Evolutionary conservation across 192 early-diverging fungal species (phyloP), one percentile per base, ranked within the genome.

Genomic region (Mortierella alpina): DNA sequence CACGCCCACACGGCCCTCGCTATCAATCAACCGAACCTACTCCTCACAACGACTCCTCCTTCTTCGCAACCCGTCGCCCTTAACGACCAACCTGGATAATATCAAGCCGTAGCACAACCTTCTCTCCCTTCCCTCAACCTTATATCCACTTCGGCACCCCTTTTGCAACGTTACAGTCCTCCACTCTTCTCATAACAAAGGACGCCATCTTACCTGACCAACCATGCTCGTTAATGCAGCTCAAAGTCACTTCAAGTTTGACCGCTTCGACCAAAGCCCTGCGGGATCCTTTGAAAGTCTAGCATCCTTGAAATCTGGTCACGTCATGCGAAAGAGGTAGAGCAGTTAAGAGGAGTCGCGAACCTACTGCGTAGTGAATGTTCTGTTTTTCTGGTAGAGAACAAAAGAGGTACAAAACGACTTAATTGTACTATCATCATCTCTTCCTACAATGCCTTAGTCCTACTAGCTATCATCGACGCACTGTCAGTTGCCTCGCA

Each of bases 1-100:
- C 77, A 80, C 77, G 77, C 77, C 70, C 77, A 80, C 77, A 80
- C 77, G 77, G 77, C 77, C 68, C 15, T 18, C 40, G 52, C 41
- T 48, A 14, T 6, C 41, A 41, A 17, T 22, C 23, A 20, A 17
- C 4, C 8, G 39, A 47, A 40, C 63, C 31, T 12, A 8, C 15
- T 14, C 22, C 47, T 51, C 40, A 9, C n/a, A 7, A 7, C 10
- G 4, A 42, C n/a, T 47, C 23, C 40, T n/a, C 51, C 31, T 44
- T 22, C 41, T 20, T 31, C 56, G 45, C 13, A n/a, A 6, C 40
- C 44, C 9, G 39, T 18, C 23, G 20, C 55, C 49, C 31, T 59
- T 60, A 17, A 12, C 45, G 17, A n/a, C 42, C 41, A 17, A 6
- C 59, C 17, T 13, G 18, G 31, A 58, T 44, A 59, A 17, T 7